A percentile compares a stretch with the other conserved stretches of the same genome.
These are phyloP conservation scores for Phialophora verrucosa DNA, from an alignment of 2,329 filamentous ascomycete species.

Conservation along the genomic window DNA sequence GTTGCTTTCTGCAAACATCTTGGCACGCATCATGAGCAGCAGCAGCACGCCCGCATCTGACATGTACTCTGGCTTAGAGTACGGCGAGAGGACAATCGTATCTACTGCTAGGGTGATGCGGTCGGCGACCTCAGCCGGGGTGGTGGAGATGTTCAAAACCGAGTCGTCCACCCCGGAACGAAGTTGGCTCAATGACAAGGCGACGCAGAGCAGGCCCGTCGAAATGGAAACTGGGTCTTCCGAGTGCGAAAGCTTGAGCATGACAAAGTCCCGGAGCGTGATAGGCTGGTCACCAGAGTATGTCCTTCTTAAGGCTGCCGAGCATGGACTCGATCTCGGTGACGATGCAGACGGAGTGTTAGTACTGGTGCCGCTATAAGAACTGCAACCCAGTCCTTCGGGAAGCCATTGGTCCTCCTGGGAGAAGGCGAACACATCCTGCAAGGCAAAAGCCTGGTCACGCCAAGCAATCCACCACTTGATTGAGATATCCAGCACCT, in stretches of 20 bases:
- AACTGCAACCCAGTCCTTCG: background rate
- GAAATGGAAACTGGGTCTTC: slow-evolving; percentile 30
- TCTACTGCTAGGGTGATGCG: slow-evolving; percentile 36
- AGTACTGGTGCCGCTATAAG: background rate
- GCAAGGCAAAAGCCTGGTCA: slow-evolving; percentile 34
- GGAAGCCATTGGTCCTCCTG: background rate
- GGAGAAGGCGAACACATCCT: slow-evolving; percentile 24
- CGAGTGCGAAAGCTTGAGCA: slow-evolving; percentile 23
- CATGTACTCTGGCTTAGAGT: slow-evolving; percentile 24
- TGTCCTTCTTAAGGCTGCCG: background rate
- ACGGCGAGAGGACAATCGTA: slow-evolving; percentile 31
- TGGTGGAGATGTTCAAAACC: slow-evolving; percentile 28
- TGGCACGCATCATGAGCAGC: slow-evolving; percentile 35
- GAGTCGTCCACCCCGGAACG: slow-evolving; percentile 35
- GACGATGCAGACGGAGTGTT: background rate
- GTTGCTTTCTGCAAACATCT: slow-evolving; percentile 36
- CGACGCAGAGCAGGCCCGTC: slow-evolving; percentile 35
- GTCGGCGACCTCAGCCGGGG: slow-evolving; percentile 29
- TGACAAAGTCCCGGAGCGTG: slow-evolving; percentile 35
- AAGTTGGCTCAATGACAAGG: slow-evolving; percentile 33
- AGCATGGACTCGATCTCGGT: background rate
- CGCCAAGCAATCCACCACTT: slow-evolving; percentile 40
- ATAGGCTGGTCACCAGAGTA: slow-evolving; percentile 1
- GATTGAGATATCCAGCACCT: slow-evolving; percentile 34
- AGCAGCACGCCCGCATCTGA: slow-evolving; percentile 28